phyloP scores from a whole-genome alignment of 2,329 filamentous ascomycete species.

The Fusarium caatingaense region DNA sequence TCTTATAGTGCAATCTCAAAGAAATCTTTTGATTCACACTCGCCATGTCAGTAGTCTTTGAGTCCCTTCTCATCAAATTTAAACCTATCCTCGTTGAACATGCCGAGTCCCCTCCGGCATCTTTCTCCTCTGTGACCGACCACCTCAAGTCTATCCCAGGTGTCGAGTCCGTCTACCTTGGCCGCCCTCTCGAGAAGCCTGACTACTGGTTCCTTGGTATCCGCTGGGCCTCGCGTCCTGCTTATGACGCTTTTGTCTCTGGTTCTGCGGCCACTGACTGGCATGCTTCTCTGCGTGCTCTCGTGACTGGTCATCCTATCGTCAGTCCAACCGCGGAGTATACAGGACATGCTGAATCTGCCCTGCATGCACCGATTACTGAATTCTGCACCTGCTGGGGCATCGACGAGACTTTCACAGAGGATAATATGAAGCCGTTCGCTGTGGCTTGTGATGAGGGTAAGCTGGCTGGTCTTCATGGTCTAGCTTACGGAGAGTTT shows the following conservation, averaged over 20 bases:
- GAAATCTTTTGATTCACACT: neutral
- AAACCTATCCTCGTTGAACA: conserved; percentile 44
- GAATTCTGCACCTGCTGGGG: conserved; percentile 54
- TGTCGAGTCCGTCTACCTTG: conserved; percentile 50
- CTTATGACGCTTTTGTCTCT: conserved; percentile 55
- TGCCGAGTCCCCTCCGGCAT: conserved; percentile 43
- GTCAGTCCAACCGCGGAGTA: conserved; percentile 39
- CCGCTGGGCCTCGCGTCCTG: conserved; percentile 50
- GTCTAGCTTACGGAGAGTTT: conserved; percentile 50
- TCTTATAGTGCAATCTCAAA: neutral
- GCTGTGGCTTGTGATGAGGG: conserved; percentile 39
- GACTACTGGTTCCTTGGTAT: conserved; percentile 49
- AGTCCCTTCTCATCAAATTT: conserved; percentile 50
- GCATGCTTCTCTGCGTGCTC: conserved; percentile 51
- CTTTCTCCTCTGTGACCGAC: conserved; percentile 44
- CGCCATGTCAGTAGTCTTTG: conserved; percentile 46
- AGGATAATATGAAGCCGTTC: conserved; percentile 48
- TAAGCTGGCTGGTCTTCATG: conserved; percentile 48
- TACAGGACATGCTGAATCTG: conserved; percentile 40
- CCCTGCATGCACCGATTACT: conserved; percentile 52
- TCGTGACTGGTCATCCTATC: conserved; percentile 45
- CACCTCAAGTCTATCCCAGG: conserved; percentile 49
- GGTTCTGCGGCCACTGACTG: conserved; percentile 56
- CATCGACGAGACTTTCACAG: conserved; percentile 48
- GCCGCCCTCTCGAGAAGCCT: conserved; percentile 51